These are phyloP conservation scores for Alectoria sarmentosa DNA, from an alignment of 495 filamentous ascomycete genomes.

Conservation along the genomic window DNA sequence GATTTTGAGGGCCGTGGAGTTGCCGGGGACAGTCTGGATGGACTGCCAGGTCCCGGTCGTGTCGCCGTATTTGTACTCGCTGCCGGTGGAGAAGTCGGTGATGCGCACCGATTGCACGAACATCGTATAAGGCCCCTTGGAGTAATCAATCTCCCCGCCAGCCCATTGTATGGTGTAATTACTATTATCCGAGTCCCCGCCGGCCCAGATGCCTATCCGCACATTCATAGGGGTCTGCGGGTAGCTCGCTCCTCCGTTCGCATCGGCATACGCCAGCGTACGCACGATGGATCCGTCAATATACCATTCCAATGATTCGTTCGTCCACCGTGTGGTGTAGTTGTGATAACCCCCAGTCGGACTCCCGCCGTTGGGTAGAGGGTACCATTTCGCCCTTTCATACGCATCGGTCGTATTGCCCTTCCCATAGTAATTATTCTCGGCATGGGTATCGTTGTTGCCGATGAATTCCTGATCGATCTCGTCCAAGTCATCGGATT, in stretches of 20 bases:
- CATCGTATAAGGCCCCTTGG: constrained; percentile 70
- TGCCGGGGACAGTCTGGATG: constrained; percentile 59
- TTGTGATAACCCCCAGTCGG: constrained; percentile 65
- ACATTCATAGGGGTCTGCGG: constrained; percentile 89
- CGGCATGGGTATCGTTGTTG: constrained; percentile 52
- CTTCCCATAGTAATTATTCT: constrained; percentile 94
- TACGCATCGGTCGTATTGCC: constrained; percentile 60
- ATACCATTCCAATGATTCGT: constrained; percentile 70
- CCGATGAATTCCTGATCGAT: constrained; percentile 76
- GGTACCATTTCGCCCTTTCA: constrained; percentile 61
- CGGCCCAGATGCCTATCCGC: constrained; percentile 81
- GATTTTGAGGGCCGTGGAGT: constrained; percentile 47
- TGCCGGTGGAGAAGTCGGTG: constrained; percentile 60
- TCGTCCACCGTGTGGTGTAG: constrained; percentile 86
- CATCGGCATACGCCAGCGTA: constrained; percentile 50
- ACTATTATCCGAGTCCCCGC: constrained; percentile 66
- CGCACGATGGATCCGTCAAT: constrained; percentile 67
- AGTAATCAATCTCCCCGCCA: constrained; percentile 68
- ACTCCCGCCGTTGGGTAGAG: constrained; percentile 34
- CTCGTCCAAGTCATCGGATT: constrained; percentile 89
- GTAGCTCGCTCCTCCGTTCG: constrained; percentile 58
- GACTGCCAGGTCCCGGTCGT: constrained; percentile 58
- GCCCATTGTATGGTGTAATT: constrained; percentile 65
- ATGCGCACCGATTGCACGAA: constrained; percentile 59
- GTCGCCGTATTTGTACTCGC: constrained; percentile 63